Percentiles rank a stretch among this genome's conserved stretches.
phyloP scores from a whole-genome alignment of 192 early-diverging fungal species.

The Rhizophagus prolifer region DNA sequence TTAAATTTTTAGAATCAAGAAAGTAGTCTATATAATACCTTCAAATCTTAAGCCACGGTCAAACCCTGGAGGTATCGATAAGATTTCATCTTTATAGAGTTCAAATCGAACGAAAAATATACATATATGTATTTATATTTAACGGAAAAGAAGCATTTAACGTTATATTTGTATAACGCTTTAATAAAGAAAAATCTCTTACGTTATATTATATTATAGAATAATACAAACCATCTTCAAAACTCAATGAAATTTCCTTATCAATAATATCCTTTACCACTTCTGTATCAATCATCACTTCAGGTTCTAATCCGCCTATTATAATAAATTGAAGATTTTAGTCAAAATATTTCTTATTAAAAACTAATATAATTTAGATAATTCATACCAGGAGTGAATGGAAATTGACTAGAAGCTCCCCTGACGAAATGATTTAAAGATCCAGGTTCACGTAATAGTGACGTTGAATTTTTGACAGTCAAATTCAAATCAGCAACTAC shows the following conservation, averaged over 20 bases:
- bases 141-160: neutral
- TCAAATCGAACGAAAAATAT: neutral
- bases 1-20: conserved; percentile 11
- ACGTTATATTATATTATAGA: no score
- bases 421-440: conserved; percentile 65
- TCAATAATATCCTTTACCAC: conserved; percentile 32
- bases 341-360: neutral
- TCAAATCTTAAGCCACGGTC: conserved; percentile 62
- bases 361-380: conserved; percentile 13
- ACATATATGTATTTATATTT: neutral
- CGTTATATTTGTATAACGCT: neutral
- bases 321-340: neutral
- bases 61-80: conserved; percentile 70
- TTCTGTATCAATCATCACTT: conserved; percentile 36
- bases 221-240: conserved; percentile 35
- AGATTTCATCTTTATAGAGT: conserved; percentile 42
- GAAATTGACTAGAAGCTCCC: conserved; percentile 65
- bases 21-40: neutral
- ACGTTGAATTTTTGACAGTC: conserved; percentile 67
- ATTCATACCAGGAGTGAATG: conserved; percentile 70
- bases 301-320: conserved; percentile 55
- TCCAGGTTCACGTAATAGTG: conserved; percentile 62
- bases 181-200: no score
- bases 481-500: conserved; percentile 28
- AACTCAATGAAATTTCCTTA: conserved; percentile 27